Evolutionary conservation across 2,329 filamentous ascomycete species (phyloP), one percentile per base, ranked within the genome.

Genomic region (Trichoderma atroviride): DNA sequence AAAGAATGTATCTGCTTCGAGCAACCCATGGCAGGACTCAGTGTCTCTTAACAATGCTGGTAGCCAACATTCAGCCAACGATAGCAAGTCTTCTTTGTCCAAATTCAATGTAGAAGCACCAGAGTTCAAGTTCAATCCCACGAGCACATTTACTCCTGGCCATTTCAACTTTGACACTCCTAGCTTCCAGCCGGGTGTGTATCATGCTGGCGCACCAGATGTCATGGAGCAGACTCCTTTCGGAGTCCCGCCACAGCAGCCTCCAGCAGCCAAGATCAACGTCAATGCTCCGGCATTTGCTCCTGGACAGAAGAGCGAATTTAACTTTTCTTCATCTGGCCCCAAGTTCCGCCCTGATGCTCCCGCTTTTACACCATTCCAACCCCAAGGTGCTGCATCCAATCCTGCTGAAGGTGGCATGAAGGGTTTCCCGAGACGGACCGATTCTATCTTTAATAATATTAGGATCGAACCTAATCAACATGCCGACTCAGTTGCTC

Each of bases 21-120:
- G 86, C 78, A 91, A 91, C 75, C 88, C 88, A 13, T 91, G 89
- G 89, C 84, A 83, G 31, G 86, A 89, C 61, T 78, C 81, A 7
- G 79, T 81, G 31, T 82, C 85, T 16, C 74, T 78, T 53, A 74
- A 80, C 31, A 77, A 78, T 56, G 58, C 65, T 73, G 74, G 78
- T 31, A 75, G 78, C 27, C 76, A 81, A 35, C 81, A 82, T 55
- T 81, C 80, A 19, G 81, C 83, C 13, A 91, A 94, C 75, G 85
- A 84, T 22, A 91, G 89, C 76, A 92, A 91, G 74, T 84, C 89
- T 3, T 94, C 89, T 0, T 79, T 90, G 55, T 58, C 93, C 0
- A 94, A 90, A 73, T 86, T 98, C 74, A 98, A 98, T 75, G 94
- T 96, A 35, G 88, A 91, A 71, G 95, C 95, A 0, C 92, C 94